phyloP scores from a whole-genome alignment of 495 filamentous ascomycete genomes.

The Neurospora sp. region DNA sequence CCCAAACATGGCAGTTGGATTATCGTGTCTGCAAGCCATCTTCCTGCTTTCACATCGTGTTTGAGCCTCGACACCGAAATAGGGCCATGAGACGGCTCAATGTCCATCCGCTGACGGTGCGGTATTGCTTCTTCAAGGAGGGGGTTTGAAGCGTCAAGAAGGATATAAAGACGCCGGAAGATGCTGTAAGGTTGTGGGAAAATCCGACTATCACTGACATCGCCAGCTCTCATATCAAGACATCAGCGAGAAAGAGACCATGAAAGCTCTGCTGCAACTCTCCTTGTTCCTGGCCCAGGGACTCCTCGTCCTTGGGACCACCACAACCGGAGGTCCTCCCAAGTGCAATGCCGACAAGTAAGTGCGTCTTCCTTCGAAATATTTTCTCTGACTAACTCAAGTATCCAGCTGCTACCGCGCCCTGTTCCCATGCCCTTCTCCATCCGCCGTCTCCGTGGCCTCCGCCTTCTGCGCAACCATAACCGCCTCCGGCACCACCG shows the following conservation, averaged over 20 bases:
- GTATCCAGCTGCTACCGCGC: slow-evolving; percentile 12
- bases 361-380: background rate
- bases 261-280: background rate
- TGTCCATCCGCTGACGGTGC: background rate
- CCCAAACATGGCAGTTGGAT: background rate
- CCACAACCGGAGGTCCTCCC: background rate
- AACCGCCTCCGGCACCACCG: slow-evolving; percentile 8
- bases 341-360: background rate
- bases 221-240: background rate
- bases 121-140: background rate
- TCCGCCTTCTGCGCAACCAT: slow-evolving; percentile 13
- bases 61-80: background rate
- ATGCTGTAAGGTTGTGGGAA: too few relatives aligned
- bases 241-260: background rate
- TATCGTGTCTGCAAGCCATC: background rate
- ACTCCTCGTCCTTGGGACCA: background rate
- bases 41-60: background rate
- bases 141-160: background rate
- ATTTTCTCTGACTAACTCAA: too few relatives aligned
- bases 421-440: slow-evolving; percentile 11
- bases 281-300: background rate
- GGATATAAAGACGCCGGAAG: background rate
- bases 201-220: background rate
- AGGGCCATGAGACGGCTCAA: background rate
- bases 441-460: slow-evolving; percentile 9